Evolutionary conservation across 495 filamentous ascomycete genomes (phyloP), one percentile per base, ranked within the genome.

Genomic region (Penicillium cosmopolitanum): DNA sequence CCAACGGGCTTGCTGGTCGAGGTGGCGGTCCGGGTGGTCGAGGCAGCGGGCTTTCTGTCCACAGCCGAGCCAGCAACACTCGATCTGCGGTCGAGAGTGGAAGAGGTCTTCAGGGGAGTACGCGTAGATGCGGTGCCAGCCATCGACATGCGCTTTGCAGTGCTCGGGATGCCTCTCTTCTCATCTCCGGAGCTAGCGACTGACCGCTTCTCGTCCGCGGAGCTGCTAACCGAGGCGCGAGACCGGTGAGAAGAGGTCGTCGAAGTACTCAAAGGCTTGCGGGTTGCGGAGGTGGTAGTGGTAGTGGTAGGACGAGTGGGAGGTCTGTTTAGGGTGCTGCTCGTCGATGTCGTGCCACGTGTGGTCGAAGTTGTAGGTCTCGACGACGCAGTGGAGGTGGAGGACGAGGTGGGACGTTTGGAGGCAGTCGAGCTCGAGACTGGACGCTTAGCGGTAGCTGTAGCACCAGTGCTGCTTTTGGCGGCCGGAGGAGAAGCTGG

Each of bases 121-220:
- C 75, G 69, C 9, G 70, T 73, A 25, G 73, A 67, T 0, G 73
- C 51, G 16, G 65, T 76, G 11, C 76, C 74, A 12, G 66, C 76
- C 48, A 81, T 70, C 8, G 78, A 81, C 76, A 79, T 79, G 35
- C 78, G 73, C 64, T 81, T 81, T 42, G 78, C 75, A 4, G 75
- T 68, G n/a, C 73, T 63, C 18, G 73, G 75, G 53, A 80, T 77
- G 2, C 74, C 75, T 28, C 69, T 72, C 61, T 71, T 78, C 55
- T 81, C 78, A 57, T 81, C 78, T 31, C 77, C 76, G 9, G 78
- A 81, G 58, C 76, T 80, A 13, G 73, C 70, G 53, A 77, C 62
- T 15, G 75, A 79, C 4, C 72, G 70, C 57, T 78, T 81, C 57
- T 81, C 78, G 58, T 81, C 78, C 6, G 77, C 77, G n/a, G 77